Conservation (phyloP, 305 asterid species). For the Solanum hybrid region DNA sequence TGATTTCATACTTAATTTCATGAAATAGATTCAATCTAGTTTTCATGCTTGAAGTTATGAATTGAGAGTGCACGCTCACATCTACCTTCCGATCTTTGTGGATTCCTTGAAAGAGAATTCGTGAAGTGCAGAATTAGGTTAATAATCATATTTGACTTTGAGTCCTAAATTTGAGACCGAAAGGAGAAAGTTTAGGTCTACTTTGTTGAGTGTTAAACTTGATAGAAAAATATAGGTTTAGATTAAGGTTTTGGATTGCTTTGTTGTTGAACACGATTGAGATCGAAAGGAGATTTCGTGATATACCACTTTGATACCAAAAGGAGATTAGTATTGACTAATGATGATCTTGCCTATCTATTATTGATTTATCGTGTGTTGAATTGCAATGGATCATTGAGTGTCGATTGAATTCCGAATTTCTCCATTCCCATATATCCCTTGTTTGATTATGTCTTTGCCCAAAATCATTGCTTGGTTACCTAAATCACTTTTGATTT, state of each 20-base stretch:
- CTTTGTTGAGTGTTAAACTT: not conserved
- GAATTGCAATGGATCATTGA: not conserved
- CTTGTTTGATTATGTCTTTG: not conserved
- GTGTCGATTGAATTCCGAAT: not conserved
- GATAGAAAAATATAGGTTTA: not conserved
- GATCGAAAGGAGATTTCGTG: not conserved
- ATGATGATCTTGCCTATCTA: not conserved
- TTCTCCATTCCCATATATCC: not conserved
- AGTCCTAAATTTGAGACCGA: not conserved
- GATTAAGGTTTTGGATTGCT: not conserved
- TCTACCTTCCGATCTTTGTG: not conserved
- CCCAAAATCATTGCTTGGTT: not conserved
- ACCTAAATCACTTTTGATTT: not conserved
- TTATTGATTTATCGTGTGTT: not conserved
- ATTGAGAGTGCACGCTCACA: not conserved
- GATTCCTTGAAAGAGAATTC: not conserved
- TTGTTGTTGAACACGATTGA: not conserved
- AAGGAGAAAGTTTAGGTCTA: not conserved
- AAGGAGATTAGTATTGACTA: not conserved
- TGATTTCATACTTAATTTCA: too few species aligned
- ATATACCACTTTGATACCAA: not conserved
- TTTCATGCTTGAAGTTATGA: not conserved
- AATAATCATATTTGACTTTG: not conserved
- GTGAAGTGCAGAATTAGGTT: not conserved
- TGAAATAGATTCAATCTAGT: not conserved